phyloP scores from a whole-genome alignment of 2,329 filamentous ascomycete genomes.

The Aspergillus ustus region DNA sequence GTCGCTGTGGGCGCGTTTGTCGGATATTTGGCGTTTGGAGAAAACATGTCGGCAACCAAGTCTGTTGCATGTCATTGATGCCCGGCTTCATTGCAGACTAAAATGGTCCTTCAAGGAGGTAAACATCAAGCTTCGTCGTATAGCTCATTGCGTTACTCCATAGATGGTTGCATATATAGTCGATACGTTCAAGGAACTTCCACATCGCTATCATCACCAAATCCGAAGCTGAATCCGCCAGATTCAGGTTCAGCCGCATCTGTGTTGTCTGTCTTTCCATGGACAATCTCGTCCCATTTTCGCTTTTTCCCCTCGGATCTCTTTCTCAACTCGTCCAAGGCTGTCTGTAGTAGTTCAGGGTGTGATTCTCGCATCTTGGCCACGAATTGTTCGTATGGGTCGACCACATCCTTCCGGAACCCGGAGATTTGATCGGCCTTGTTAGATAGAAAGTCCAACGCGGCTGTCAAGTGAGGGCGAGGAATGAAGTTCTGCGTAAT shows the following conservation, averaged over 20 bases:
- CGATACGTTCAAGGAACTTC: conserved; percentile 49
- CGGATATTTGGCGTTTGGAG: conserved; percentile 83
- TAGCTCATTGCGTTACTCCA: background rate
- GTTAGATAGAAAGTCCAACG: conserved; percentile 78
- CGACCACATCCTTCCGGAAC: conserved; percentile 71
- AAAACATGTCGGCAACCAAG: conserved; percentile 72
- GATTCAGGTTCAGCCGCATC: conserved; percentile 31
- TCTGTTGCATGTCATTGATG: conserved; percentile 86
- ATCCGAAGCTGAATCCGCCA: conserved; percentile 67
- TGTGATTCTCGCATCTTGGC: conserved; percentile 66
- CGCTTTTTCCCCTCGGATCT: conserved; percentile 71
- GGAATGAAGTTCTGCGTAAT: conserved; percentile 97
- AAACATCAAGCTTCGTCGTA: background rate
- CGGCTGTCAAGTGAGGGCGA: conserved; percentile 70
- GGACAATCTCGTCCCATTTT: conserved; percentile 83
- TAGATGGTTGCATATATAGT: conserved; percentile 10
- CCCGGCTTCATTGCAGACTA: background rate
- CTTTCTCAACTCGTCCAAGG: conserved; percentile 67
- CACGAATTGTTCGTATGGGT: conserved; percentile 77
- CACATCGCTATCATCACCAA: conserved; percentile 61
- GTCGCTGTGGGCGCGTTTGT: conserved; percentile 87
- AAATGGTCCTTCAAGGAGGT: background rate
- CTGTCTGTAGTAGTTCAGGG: conserved; percentile 70
- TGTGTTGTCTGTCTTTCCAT: conserved; percentile 54
- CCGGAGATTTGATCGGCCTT: conserved; percentile 86